phyloP scores from a whole-genome alignment of 2,329 filamentous ascomycete species.

The Fusarium sp. region DNA sequence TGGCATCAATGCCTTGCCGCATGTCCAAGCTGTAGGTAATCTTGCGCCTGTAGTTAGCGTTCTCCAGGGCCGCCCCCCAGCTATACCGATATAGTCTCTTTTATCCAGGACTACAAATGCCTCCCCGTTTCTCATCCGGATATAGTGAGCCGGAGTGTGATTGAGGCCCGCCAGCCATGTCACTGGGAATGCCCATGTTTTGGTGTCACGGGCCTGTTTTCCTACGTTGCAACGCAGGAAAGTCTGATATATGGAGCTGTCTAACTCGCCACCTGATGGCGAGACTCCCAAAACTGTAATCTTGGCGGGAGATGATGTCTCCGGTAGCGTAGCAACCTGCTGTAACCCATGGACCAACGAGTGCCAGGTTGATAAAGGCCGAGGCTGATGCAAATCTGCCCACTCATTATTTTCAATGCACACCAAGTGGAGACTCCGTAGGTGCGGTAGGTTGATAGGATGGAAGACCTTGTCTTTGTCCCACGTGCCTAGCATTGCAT shows the following conservation, averaged over 20 bases:
- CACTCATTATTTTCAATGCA: background rate
- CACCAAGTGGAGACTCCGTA: background rate
- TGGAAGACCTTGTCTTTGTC: background rate
- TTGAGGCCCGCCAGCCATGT: background rate
- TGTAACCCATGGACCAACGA: background rate
- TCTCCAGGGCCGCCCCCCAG: constrained; percentile 9
- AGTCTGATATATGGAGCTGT: background rate
- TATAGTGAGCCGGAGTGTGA: background rate
- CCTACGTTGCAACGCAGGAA: constrained; percentile 5
- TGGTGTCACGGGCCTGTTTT: background rate
- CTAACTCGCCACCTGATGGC: background rate
- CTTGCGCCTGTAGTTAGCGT: background rate
- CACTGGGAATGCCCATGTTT: constrained; percentile 13
- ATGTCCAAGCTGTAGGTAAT: background rate
- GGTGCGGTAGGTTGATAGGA: background rate
- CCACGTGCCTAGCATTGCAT: constrained; percentile 9
- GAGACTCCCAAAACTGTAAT: constrained; percentile 1
- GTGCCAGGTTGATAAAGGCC: background rate
- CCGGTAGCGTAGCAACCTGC: background rate
- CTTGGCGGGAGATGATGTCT: background rate
- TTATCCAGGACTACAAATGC: background rate
- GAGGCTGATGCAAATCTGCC: background rate
- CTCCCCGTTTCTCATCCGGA: background rate
- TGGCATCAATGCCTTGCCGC: background rate
- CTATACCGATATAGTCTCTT: background rate